Evolutionary conservation across 208 protist genomes (phyloP).

Genomic region (Trypanosoma cruzi): DNA sequence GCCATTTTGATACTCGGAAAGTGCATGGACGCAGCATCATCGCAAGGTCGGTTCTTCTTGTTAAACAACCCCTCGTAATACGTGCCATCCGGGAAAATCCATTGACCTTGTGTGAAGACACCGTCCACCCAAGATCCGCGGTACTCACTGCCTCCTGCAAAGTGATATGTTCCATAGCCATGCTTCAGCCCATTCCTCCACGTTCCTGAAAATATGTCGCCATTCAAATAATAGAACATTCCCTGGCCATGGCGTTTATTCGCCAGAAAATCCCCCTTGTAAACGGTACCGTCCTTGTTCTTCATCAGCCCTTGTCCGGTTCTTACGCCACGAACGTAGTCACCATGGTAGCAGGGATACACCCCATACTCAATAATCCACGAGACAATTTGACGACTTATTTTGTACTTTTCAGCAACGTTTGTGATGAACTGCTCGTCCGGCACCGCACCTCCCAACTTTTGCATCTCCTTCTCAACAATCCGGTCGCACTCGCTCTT

Average conservation of each 20-base stretch:
- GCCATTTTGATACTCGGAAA: constrained; percentile 70
- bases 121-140: constrained; percentile 76
- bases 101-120: constrained; percentile 87
- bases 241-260: constrained; percentile 90
- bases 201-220: constrained; percentile 89
- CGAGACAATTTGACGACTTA: constrained; percentile 67
- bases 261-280: constrained; percentile 91
- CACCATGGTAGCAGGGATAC: constrained; percentile 86
- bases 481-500: constrained; percentile 84
- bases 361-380: constrained; percentile 70
- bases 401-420: constrained; percentile 50
- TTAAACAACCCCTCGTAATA: constrained; percentile 93
- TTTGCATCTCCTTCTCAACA: constrained; percentile 65
- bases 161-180: constrained; percentile 91
- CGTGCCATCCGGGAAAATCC: constrained; percentile 81
- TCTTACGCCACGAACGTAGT: constrained; percentile 82
- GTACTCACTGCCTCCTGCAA: constrained; percentile 83
- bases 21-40: constrained; percentile 76
- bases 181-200: constrained; percentile 84
- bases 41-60: constrained; percentile 81
- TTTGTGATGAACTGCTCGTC: constrained; percentile 40
- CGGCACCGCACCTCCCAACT: constrained; percentile 20
- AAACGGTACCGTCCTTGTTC: constrained; percentile 89
- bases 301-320: constrained; percentile 90
- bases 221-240: constrained; percentile 93